Conservation (phyloP, 495 filamentous ascomycete species). For the Talaromyces adpressus region DNA sequence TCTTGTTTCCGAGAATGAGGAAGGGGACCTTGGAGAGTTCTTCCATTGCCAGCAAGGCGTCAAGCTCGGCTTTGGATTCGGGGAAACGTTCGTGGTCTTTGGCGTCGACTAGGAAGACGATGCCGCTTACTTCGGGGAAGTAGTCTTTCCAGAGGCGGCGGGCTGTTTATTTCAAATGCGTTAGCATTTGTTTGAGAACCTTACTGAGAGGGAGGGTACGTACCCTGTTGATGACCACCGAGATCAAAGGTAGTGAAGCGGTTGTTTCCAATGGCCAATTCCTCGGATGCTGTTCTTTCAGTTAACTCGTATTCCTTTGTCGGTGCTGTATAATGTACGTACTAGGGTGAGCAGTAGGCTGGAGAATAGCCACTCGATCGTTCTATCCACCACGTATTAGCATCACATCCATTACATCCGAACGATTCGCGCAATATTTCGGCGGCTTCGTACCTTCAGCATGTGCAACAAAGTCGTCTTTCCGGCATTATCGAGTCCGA, state of each 20-base stretch:
- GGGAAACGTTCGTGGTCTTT: constrained; percentile 90
- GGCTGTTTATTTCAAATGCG: constrained; percentile 40
- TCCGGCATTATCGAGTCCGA: constrained; percentile 94
- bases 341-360: constrained; percentile 87
- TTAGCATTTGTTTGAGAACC: constrained; percentile 2
- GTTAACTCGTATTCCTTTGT: neutral
- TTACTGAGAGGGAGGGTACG: constrained; percentile 10
- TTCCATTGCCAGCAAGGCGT: constrained; percentile 90
- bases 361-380: constrained; percentile 87
- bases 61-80: constrained; percentile 94
- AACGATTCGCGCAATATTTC: neutral
- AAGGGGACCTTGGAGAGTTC: constrained; percentile 90
- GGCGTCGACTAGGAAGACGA: constrained; percentile 96
- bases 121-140: constrained; percentile 96
- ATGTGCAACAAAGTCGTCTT: constrained; percentile 92
- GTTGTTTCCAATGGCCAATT: constrained; percentile 92
- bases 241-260: constrained; percentile 97
- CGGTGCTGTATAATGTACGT: constrained; percentile 25
- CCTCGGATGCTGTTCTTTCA: constrained; percentile 67
- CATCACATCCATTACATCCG: neutral
- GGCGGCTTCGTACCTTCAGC: constrained; percentile 64
- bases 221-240: constrained; percentile 94
- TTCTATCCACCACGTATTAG: constrained; percentile 47
- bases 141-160: constrained; percentile 97
- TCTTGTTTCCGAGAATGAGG: constrained; percentile 95